These are phyloP conservation scores for Boletus bicolor DNA, from an alignment of 768 basidiomycete genomes.

Conservation along the genomic window DNA sequence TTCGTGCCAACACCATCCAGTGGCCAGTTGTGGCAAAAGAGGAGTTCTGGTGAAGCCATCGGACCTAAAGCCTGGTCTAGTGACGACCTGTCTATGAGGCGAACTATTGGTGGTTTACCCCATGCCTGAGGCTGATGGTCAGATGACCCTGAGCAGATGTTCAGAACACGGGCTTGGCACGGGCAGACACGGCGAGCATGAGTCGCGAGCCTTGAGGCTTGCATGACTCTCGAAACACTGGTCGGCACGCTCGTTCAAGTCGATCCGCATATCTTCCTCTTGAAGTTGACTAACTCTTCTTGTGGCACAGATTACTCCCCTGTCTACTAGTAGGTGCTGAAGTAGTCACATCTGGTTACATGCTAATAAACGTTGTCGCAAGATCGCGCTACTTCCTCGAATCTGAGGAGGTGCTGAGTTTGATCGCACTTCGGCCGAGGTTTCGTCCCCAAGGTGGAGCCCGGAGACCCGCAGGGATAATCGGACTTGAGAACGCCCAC, in stretches of 20 bases:
- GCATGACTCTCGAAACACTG: neutral
- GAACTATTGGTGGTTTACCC: neutral
- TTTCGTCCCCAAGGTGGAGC: too few species aligned
- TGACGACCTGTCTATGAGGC: neutral
- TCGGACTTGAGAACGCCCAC: neutral
- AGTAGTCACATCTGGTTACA: neutral
- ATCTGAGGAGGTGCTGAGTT: too few species aligned
- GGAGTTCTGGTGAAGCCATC: neutral
- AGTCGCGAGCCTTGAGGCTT: neutral
- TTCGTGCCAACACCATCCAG: too few species aligned
- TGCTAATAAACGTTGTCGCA: neutral
- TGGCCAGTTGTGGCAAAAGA: neutral
- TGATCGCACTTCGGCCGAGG: too few species aligned
- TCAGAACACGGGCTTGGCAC: neutral
- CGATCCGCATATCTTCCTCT: neutral
- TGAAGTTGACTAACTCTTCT: neutral
- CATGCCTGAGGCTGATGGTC: neutral
- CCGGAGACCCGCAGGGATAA: neutral
- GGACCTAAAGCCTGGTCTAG: neutral
- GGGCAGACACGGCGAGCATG: conserved; percentile 2
- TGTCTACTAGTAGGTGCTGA: neutral
- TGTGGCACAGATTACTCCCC: neutral
- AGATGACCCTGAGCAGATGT: neutral
- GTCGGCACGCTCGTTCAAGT: neutral
- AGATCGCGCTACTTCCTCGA: too few species aligned